Conservation (phyloP, 2,329 filamentous ascomycete genomes). For the Albophoma yamanashiensis region DNA sequence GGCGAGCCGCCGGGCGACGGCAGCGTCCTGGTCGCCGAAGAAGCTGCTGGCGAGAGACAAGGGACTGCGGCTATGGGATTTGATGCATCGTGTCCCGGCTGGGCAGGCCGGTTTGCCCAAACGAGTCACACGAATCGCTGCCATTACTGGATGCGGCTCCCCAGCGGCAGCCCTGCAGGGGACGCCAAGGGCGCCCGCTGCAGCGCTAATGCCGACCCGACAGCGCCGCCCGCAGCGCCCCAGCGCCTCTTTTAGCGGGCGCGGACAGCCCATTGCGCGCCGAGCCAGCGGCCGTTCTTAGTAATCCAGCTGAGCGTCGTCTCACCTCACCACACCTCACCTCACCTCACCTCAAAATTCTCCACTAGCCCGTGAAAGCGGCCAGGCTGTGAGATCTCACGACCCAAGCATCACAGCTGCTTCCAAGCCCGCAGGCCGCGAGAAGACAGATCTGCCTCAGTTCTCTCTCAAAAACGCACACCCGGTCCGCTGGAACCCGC, state of each 20-base stretch:
- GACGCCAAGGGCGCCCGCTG: neutral
- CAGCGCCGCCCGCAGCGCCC: neutral
- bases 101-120: neutral
- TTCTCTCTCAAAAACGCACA: neutral
- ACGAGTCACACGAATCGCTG: neutral
- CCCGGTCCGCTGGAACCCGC: neutral
- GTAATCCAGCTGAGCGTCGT: neutral
- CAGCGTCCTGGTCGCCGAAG: neutral
- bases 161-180: neutral
- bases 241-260: neutral
- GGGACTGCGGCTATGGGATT: neutral
- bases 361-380: neutral
- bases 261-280: too few species aligned
- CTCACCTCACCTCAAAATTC: neutral
- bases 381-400: neutral
- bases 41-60: neutral
- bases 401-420: neutral
- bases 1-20: neutral
- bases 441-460: neutral
- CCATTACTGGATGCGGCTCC: neutral
- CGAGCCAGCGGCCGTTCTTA: neutral
- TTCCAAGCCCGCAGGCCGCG: too few species aligned
- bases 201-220: neutral
- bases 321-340: neutral
- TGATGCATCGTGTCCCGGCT: neutral